Percentiles rank a stretch among this genome's conserved stretches.
phyloP scores from a whole-genome alignment of 192 early-diverging fungal species.

The Rhizoclosmatium globosum region DNA sequence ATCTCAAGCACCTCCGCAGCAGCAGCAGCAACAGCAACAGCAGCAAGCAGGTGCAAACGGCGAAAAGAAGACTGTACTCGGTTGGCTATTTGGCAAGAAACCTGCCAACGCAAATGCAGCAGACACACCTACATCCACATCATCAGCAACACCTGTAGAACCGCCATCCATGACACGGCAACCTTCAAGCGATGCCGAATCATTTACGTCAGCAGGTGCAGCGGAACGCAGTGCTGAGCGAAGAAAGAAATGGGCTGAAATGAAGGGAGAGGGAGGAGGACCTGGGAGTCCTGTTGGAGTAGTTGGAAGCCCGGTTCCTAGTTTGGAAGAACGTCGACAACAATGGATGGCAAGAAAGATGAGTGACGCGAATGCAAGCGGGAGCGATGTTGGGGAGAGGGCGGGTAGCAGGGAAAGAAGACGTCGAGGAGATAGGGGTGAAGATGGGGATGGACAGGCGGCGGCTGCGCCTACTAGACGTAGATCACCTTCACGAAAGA shows the following conservation, averaged over 20 bases:
- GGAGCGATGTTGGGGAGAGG: not conserved
- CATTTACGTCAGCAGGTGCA: not conserved
- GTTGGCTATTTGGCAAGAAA: slow-evolving; percentile 27
- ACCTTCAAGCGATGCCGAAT: slow-evolving; percentile 26
- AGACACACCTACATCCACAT: not conserved
- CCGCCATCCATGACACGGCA: not conserved
- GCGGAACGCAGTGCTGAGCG: slow-evolving; percentile 29
- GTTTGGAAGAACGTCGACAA: slow-evolving; percentile 19
- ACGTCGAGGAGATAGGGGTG: not conserved
- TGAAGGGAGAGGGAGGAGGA: slow-evolving; percentile 13
- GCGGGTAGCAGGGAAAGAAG: not conserved
- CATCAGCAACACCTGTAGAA: no score
- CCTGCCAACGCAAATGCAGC: not conserved
- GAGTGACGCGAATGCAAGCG: slow-evolving; percentile 32
- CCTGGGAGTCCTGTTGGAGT: not conserved
- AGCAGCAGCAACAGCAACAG: not conserved
- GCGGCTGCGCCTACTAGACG: not conserved
- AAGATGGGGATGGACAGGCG: not conserved
- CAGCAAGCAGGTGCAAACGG: slow-evolving; percentile 3
- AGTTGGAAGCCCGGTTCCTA: not conserved
- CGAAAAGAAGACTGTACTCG: slow-evolving; percentile 34
- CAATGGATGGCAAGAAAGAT: slow-evolving; percentile 1
- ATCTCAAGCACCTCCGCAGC: no score
- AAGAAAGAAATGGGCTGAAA: slow-evolving; percentile 26
- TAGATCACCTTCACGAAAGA: not conserved